phyloP scores from a whole-genome alignment of 805 yeast species.

The Candida tallmaniae region DNA sequence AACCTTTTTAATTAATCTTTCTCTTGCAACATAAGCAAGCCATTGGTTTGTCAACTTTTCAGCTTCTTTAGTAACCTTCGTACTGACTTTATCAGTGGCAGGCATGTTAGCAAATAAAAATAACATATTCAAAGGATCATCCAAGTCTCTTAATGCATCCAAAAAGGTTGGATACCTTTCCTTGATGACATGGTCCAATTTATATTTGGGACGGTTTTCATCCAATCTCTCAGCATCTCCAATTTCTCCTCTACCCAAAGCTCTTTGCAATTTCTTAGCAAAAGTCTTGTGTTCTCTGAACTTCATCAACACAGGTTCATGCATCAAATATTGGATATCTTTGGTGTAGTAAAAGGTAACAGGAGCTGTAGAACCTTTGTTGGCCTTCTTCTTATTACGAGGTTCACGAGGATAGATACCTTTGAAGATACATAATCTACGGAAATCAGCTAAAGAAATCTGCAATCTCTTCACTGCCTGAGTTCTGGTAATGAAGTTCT shows the following conservation, averaged over 20 bases:
- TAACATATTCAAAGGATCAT: slow-evolving; percentile 93
- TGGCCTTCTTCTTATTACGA: slow-evolving; percentile 90
- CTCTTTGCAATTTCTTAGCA: slow-evolving; percentile 83
- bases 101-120: slow-evolving; percentile 94
- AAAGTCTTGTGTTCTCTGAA: slow-evolving; percentile 96
- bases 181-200: slow-evolving; percentile 83
- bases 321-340: slow-evolving; percentile 91
- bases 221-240: slow-evolving; percentile 85
- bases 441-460: slow-evolving; percentile 91
- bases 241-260: slow-evolving; percentile 89
- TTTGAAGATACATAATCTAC: slow-evolving; percentile 94
- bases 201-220: slow-evolving; percentile 74
- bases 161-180: slow-evolving; percentile 93
- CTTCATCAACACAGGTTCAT: slow-evolving; percentile 87
- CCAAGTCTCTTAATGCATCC: slow-evolving; percentile 90
- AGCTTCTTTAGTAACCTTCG: slow-evolving; percentile 84
- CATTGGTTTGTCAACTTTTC: slow-evolving; percentile 86
- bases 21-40: slow-evolving; percentile 89
- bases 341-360: slow-evolving; percentile 90
- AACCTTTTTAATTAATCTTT: slow-evolving; percentile 76
- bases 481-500: slow-evolving; percentile 87
- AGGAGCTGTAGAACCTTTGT: slow-evolving; percentile 96
- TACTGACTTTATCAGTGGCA: slow-evolving; percentile 77
- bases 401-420: slow-evolving; percentile 98
- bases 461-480: slow-evolving; percentile 92